Conservation (phyloP, 495 filamentous ascomycete species). For the Penicillium tannophilum region DNA sequence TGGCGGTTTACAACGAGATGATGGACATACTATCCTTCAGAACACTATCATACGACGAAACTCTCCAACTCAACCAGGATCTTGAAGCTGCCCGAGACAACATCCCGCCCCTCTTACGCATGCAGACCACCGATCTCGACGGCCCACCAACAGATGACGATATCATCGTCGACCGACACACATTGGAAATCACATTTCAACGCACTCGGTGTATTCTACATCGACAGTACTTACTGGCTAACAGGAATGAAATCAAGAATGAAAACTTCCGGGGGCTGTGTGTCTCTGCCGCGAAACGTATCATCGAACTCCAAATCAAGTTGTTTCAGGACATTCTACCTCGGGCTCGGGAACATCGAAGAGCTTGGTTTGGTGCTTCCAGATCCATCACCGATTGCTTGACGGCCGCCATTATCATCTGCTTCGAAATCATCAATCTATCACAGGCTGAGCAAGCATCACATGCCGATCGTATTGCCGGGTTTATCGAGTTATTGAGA, state of each 20-base stretch:
- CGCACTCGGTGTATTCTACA: background rate
- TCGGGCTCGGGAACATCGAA: background rate
- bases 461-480: background rate
- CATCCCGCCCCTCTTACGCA: background rate
- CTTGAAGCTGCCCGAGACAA: background rate
- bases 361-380: background rate
- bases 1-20: background rate
- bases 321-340: background rate
- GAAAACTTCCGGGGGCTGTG: background rate
- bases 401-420: background rate
- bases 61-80: background rate
- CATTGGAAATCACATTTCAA: background rate
- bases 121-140: background rate
- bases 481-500: background rate
- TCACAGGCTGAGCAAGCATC: background rate
- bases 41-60: background rate
- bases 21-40: background rate
- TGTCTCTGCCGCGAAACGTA: background rate
- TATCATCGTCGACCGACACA: background rate
- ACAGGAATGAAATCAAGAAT: background rate
- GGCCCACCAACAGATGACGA: background rate
- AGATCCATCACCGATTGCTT: background rate
- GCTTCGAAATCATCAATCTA: background rate
- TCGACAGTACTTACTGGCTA: background rate
- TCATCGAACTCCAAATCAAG: background rate